Evolutionary conservation across 257 asterid species (phyloP).

Genomic region (Oldenlandia corymbosa): DNA sequence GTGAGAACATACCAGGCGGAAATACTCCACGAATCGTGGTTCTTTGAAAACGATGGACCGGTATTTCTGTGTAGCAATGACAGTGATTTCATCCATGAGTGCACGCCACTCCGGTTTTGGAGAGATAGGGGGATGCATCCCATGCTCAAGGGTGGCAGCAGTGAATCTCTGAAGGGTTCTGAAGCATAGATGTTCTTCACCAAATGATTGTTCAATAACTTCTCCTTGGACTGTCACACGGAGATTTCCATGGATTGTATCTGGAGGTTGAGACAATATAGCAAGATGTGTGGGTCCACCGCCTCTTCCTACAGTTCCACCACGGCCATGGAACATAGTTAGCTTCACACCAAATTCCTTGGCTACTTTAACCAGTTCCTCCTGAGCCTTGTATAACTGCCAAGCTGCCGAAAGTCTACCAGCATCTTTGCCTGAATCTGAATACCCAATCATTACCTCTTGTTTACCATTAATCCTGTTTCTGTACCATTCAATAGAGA

Average conservation of each 20-base stretch:
- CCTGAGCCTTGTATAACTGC: conserved; percentile 55
- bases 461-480: conserved; percentile 44
- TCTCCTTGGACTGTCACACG: conserved; percentile 57
- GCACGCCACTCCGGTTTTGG: conserved; percentile 57
- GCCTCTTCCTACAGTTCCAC: conserved; percentile 58
- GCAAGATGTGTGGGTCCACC: conserved; percentile 65
- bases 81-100: conserved; percentile 44
- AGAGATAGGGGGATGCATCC: conserved; percentile 47
- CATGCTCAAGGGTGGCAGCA: conserved; percentile 49
- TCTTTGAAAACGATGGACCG: conserved; percentile 46
- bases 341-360: conserved; percentile 44
- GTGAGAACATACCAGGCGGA: conserved; percentile 40
- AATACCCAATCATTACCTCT: conserved; percentile 58
- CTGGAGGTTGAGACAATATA: conserved; percentile 56
- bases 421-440: conserved; percentile 60
- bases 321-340: conserved; percentile 58
- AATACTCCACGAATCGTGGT: conserved; percentile 54
- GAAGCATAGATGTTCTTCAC: conserved; percentile 47
- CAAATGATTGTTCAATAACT: conserved; percentile 52
- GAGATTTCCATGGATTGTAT: conserved; percentile 45
- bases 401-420: conserved; percentile 55
- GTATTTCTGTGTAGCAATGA: conserved; percentile 37
- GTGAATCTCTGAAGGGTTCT: conserved; percentile 55
- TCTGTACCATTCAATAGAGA: conserved; percentile 50
- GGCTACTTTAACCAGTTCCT: conserved; percentile 45